Base-by-base conservation (phyloP, 2,329 filamentous ascomycete species). In the Talaromyces amestolkiae region DNA sequence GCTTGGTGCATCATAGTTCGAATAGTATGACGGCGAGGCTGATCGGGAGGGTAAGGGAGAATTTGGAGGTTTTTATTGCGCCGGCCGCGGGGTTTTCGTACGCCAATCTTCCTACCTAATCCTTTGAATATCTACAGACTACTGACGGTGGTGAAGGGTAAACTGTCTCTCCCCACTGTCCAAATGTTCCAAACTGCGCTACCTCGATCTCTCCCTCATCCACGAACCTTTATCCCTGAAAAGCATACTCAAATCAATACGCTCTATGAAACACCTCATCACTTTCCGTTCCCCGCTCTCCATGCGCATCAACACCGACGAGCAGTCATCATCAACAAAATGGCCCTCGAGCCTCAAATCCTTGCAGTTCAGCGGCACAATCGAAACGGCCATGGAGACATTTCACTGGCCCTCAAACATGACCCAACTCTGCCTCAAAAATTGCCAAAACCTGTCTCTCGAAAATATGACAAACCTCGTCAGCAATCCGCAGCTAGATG, bases 1-100 rank as follows among this genome's bases (percentile, higher is more conserved):
- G 73, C 47, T 81, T 89, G 17, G 85, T 88, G 2, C 85, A 89
- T 69, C 83, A 88, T 69, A 84, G 84, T 67, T 83, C 80, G 64
- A 86, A 85, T 69, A 85, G 84, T 59, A 74, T 82, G 10, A 88
- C 86, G 0, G 84, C 86, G 22, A 81, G 86, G 37, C 73, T 89
- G 8, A 76, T 89, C 3, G 80, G 83, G 27, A 78, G 84, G 59
- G 81, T 84, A 1, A 87, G 85, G 67, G 73, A 75, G 6, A 81
- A 77, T 1, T 72, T 89, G 19, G 78, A 83, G 67, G 73, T 76
- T n/a, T 88, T 88, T 71, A 73, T 83, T 56, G 85, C 86, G 0
- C 87, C 87, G 1, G 84, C 84, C 66, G 80, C 83, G 4, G 83
- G 82, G 3, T 88, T 89, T 69, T 83, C 82, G 79, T 82, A 70